Conservation (phyloP, 768 basidiomycete genomes). For the Kwoniella sp. region DNA sequence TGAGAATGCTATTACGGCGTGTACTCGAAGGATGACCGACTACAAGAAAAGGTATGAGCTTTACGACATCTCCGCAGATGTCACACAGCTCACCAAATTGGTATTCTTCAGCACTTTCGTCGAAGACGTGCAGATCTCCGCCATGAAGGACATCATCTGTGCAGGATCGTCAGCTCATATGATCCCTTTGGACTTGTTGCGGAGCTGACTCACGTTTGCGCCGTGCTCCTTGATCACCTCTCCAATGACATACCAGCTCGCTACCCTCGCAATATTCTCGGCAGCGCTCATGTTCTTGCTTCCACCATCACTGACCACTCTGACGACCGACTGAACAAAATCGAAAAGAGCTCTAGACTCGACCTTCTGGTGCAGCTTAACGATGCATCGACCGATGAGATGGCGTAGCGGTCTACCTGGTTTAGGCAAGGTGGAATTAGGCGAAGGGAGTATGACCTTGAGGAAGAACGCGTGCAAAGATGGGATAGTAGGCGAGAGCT, state of each 20-base stretch:
- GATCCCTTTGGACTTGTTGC: background rate
- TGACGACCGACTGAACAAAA: conserved; percentile 74
- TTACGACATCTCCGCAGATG: no score
- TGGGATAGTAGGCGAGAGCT: conserved; percentile 34
- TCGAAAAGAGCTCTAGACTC: conserved; percentile 87
- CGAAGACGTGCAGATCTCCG: conserved; percentile 71
- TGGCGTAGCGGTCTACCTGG: conserved; percentile 86
- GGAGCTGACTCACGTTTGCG: conserved; percentile 65
- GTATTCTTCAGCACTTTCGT: conserved; percentile 69
- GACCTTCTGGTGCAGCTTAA: conserved; percentile 72
- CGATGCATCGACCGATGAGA: conserved; percentile 74
- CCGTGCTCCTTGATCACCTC: conserved; percentile 86
- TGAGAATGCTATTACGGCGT: conserved; percentile 74
- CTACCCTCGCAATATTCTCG: conserved; percentile 55
- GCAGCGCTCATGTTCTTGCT: conserved; percentile 37
- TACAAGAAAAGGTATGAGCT: conserved; percentile 50
- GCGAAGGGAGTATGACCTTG: conserved; percentile 68
- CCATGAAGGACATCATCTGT: conserved; percentile 94
- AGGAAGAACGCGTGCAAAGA: conserved; percentile 56
- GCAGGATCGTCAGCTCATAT: background rate
- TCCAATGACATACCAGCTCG: conserved; percentile 81
- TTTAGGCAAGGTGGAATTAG: conserved; percentile 63
- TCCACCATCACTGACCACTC: conserved; percentile 75
- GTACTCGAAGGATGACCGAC: conserved; percentile 79
- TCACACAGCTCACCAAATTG: conserved; percentile 68